phyloP scores from a whole-genome alignment of 1,139 yeast species.

The Candida gigantensis region DNA sequence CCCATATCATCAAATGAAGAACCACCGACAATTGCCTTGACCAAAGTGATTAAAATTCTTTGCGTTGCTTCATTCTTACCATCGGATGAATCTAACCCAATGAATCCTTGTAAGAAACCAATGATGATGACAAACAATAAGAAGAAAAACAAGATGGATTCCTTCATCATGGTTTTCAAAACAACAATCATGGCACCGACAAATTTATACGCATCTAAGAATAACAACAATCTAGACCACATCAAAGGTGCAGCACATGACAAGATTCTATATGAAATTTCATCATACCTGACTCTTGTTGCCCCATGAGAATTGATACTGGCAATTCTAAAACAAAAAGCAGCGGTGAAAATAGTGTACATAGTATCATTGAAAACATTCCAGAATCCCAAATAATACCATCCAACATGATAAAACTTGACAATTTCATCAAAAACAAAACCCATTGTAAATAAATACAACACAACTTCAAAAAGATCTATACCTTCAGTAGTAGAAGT shows the following conservation, averaged over 20 bases:
- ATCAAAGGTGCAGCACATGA: slow-evolving; percentile 85
- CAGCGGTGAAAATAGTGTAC: slow-evolving; percentile 54
- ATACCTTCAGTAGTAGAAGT: slow-evolving; percentile 32
- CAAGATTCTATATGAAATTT: slow-evolving; percentile 66
- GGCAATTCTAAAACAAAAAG: slow-evolving; percentile 57
- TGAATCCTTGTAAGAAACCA: slow-evolving; percentile 84
- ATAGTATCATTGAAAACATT: slow-evolving; percentile 73
- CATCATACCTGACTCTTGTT: slow-evolving; percentile 49
- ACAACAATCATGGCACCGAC: slow-evolving; percentile 91
- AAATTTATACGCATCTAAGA: slow-evolving; percentile 75
- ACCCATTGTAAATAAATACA: slow-evolving; percentile 69
- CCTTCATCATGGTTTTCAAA: slow-evolving; percentile 82
- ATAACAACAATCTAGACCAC: slow-evolving; percentile 79
- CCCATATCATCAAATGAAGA: slow-evolving; percentile 73
- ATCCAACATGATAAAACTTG: slow-evolving; percentile 78
- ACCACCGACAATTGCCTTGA: slow-evolving; percentile 70
- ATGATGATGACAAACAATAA: slow-evolving; percentile 66
- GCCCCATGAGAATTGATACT: slow-evolving; percentile 41
- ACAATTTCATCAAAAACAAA: slow-evolving; percentile 64
- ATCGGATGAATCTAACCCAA: slow-evolving; percentile 86
- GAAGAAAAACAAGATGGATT: slow-evolving; percentile 77
- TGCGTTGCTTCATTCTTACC: slow-evolving; percentile 77
- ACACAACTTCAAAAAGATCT: slow-evolving; percentile 51
- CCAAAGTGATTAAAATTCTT: slow-evolving; percentile 62
- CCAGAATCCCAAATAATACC: slow-evolving; percentile 74